Percentiles rank a stretch among this genome's conserved stretches.
Evolutionary conservation across 441 rosid species (phyloP).

Genomic region (Dalechampia spathulata): DNA sequence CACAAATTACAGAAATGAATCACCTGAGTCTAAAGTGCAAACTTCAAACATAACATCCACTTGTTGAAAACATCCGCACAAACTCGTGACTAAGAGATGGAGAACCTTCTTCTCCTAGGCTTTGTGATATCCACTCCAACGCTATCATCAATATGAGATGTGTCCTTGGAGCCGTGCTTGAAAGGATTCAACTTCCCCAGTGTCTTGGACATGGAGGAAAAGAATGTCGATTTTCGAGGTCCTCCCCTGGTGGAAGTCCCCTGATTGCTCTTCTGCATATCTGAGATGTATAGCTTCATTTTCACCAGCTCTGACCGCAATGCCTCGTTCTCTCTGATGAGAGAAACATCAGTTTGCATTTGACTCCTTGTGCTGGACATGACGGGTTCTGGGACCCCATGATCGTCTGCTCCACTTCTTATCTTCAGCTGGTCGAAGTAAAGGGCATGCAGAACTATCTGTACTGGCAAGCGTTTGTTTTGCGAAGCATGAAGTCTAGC

Average conservation of each 20-base stretch:
- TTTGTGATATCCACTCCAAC: constrained; percentile 49
- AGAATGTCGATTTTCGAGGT: constrained; percentile 35
- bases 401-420: constrained; percentile 48
- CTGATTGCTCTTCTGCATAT: constrained; percentile 37
- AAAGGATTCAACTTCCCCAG: constrained; percentile 83
- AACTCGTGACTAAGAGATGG: constrained; percentile 39
- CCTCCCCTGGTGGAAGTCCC: constrained; percentile 22
- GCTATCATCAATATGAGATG: constrained; percentile 52
- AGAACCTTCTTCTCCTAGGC: constrained; percentile 91
- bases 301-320: constrained; percentile 62
- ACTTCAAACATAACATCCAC: neutral
- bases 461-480: constrained; percentile 77
- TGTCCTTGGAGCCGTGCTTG: constrained; percentile 69
- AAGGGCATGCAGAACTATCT: constrained; percentile 59
- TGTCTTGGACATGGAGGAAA: constrained; percentile 80
- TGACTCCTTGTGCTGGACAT: constrained; percentile 44
- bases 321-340: constrained; percentile 75
- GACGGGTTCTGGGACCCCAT: constrained; percentile 15
- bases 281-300: constrained; percentile 72
- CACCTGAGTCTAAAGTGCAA: neutral
- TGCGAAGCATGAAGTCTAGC: constrained; percentile 83
- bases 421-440: constrained; percentile 70
- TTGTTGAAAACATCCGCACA: neutral
- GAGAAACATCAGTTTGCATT: constrained; percentile 52
- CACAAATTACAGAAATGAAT: neutral